Evolutionary conservation across 345 rosid genomes (phyloP).

Genomic region (Gossypium rotundifolium): DNA sequence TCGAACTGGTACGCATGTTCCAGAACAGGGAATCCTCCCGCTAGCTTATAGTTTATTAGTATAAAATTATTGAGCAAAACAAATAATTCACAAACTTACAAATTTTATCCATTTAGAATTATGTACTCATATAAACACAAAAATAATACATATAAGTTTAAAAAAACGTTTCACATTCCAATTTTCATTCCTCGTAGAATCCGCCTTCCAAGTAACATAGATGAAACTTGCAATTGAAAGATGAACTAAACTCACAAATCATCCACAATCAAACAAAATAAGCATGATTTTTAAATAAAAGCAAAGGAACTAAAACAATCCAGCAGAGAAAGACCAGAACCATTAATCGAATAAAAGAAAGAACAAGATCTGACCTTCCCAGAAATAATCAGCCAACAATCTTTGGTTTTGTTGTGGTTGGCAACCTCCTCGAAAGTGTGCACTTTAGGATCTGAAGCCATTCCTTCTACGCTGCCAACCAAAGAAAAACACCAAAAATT

Average conservation of each 20-base stretch:
- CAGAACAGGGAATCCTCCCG: no score
- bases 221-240: not conserved
- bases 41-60: no score
- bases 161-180: no score
- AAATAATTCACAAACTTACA: no score
- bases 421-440: conserved; percentile 65
- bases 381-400: conserved; percentile 87
- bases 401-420: conserved; percentile 71
- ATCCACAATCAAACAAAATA: not conserved
- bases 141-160: no score
- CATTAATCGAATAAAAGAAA: not conserved
- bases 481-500: conserved; percentile 12
- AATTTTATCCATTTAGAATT: no score
- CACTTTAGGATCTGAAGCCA: conserved; percentile 66
- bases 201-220: no score
- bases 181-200: no score
- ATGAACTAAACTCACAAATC: not conserved
- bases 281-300: not conserved
- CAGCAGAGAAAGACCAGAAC: not conserved
- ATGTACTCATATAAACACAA: no score
- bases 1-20: no score
- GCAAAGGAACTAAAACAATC: not conserved
- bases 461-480: conserved; percentile 26
- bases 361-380: conserved; percentile 70
- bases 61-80: no score